phyloP scores from a whole-genome alignment of 768 basidiomycete genomes.

The Leccinum fibrillosum region DNA sequence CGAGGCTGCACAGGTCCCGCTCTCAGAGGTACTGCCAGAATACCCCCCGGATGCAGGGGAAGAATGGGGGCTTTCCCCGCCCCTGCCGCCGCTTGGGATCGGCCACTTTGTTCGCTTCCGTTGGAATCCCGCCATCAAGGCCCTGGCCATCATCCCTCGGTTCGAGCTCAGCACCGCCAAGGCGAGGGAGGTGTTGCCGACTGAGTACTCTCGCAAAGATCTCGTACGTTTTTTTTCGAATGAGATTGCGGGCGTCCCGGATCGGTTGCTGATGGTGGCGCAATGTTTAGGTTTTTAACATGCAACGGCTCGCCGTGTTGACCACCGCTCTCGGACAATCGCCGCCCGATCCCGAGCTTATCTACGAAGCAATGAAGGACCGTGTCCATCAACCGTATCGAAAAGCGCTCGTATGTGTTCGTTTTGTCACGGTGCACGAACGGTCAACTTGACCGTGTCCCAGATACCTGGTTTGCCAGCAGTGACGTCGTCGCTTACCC shows the following conservation, averaged over 20 bases:
- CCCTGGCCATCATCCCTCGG: conserved; percentile 89
- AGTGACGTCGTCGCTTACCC: conserved; percentile 87
- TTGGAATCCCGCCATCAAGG: conserved; percentile 83
- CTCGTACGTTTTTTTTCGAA: conserved; percentile 49
- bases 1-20: conserved; percentile 83
- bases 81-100: conserved; percentile 83
- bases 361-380: conserved; percentile 99
- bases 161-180: conserved; percentile 97
- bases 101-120: conserved; percentile 91
- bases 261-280: not conserved
- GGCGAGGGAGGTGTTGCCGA: conserved; percentile 87
- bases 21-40: conserved; percentile 95
- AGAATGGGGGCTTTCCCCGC: conserved; percentile 88
- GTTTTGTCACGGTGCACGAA: not conserved
- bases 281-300: conserved; percentile 81
- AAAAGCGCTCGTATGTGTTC: conserved; percentile 64
- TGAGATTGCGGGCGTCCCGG: not conserved
- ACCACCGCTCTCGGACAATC: conserved; percentile 89
- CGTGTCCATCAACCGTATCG: conserved; percentile 97
- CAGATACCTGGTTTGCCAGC: conserved; percentile 96
- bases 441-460: not conserved
- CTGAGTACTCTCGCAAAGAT: conserved; percentile 83
- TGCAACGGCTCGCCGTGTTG: conserved; percentile 93
- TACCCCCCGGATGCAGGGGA: conserved; percentile 91
- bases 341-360: conserved; percentile 93